A percentile compares a stretch with the other conserved stretches of the same genome.
phyloP scores from a whole-genome alignment of 805 yeast genomes.

The Pichia ethanolica region DNA sequence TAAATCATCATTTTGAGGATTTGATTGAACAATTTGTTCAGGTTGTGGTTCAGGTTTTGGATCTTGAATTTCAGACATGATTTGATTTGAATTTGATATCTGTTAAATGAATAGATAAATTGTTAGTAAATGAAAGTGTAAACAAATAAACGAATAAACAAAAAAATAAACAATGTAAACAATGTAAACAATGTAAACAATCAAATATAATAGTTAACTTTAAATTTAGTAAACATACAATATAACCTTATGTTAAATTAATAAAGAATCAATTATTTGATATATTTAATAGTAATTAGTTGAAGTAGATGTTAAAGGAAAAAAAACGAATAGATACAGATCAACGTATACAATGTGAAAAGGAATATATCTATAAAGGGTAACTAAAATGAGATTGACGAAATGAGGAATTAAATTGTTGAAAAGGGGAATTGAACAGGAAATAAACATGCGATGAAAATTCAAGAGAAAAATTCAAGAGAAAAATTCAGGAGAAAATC shows the following conservation, averaged over 20 bases:
- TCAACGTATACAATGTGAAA: not conserved
- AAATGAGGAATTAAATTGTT: not conserved
- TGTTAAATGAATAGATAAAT: not conserved
- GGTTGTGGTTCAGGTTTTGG: conserved; percentile 1
- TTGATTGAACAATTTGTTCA: not conserved
- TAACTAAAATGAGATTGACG: not conserved
- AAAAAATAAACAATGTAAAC: no score
- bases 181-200: no score
- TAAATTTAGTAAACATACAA: no score
- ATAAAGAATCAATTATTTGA: no score
- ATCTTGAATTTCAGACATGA: conserved; percentile 5
- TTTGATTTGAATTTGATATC: not conserved
- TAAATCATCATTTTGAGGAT: conserved; percentile 5
- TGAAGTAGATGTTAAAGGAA: not conserved
- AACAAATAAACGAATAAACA: no score
- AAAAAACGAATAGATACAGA: not conserved
- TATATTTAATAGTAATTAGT: not conserved
- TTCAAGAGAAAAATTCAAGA: not conserved
- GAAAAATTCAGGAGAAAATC: conserved; percentile 18
- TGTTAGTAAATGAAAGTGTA: no score
- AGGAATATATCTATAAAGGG: not conserved
- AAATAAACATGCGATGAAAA: not conserved
- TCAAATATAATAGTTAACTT: no score
- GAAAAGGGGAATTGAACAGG: not conserved
- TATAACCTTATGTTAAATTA: no score